phyloP scores from a whole-genome alignment of 768 basidiomycete genomes.

The Naematelia encephala region DNA sequence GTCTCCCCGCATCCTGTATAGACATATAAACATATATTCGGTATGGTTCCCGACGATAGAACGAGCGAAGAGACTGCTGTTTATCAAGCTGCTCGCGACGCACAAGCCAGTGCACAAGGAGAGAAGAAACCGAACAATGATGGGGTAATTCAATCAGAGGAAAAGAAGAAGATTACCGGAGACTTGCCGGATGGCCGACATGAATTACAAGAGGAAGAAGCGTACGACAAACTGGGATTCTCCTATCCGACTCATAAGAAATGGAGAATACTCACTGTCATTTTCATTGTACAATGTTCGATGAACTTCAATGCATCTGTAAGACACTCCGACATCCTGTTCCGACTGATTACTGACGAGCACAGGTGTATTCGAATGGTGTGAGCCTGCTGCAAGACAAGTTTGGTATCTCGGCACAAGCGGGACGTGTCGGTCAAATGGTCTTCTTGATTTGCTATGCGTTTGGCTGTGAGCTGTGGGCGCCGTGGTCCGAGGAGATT shows the following conservation, averaged over 20 bases:
- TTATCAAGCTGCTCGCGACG: neutral
- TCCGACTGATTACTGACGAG: too few species aligned
- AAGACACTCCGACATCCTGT: too few species aligned
- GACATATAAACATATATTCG: too few species aligned
- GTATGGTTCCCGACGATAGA: neutral
- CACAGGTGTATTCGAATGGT: conserved; percentile 41
- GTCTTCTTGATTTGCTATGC: conserved; percentile 44
- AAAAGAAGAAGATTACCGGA: neutral
- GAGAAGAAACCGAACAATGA: neutral
- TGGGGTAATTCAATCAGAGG: too few species aligned
- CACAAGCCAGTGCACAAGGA: neutral
- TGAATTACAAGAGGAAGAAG: conserved; percentile 24
- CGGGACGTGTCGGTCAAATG: conserved; percentile 38
- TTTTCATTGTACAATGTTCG: conserved; percentile 39
- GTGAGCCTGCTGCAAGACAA: conserved; percentile 30
- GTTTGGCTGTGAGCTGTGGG: conserved; percentile 45
- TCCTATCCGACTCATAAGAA: conserved; percentile 28
- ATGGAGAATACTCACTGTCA: conserved; percentile 39
- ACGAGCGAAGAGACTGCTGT: neutral
- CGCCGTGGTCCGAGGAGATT: conserved; percentile 41
- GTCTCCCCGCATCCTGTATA: too few species aligned
- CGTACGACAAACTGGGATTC: conserved; percentile 23
- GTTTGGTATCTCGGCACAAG: conserved; percentile 38
- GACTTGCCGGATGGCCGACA: conserved; percentile 8
- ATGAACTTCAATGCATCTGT: conserved; percentile 13